Percentiles rank a stretch among this genome's conserved stretches.
Conservation (phyloP, 31 red algal genomes). For the Asparagopsis taxiformis region DNA sequence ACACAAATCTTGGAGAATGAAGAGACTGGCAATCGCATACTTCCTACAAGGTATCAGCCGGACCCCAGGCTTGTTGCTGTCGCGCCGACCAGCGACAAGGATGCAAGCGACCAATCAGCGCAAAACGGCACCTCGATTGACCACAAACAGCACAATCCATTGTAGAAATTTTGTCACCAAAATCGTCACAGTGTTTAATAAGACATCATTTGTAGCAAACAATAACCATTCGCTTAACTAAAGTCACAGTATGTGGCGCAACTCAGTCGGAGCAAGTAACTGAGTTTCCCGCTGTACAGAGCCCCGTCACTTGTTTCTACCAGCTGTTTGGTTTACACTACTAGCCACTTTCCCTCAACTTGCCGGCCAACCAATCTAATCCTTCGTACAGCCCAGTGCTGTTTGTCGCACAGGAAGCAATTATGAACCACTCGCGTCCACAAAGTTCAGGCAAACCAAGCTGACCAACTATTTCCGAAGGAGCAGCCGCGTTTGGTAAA, state of each 20-base stretch:
- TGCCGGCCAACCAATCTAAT: conserved; percentile 33
- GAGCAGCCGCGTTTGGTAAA: conserved; percentile 52
- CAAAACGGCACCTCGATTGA: neutral
- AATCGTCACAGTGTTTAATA: neutral
- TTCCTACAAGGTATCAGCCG: neutral
- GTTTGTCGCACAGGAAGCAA: conserved; percentile 69
- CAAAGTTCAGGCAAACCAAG: conserved; percentile 46
- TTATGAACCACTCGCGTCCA: conserved; percentile 61
- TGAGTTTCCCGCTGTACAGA: too few relatives aligned
- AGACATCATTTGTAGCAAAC: neutral
- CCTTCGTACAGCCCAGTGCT: conserved; percentile 70
- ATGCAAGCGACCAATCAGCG: neutral
- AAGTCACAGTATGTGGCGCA: too few relatives aligned
- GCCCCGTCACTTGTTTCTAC: too few relatives aligned
- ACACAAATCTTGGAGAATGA: conserved; percentile 11
- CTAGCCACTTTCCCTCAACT: too few relatives aligned
- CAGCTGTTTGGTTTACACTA: too few relatives aligned
- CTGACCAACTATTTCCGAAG: conserved; percentile 38
- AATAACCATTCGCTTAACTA: conserved; percentile 1
- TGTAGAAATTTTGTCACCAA: neutral
- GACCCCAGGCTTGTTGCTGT: neutral
- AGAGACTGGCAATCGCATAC: neutral
- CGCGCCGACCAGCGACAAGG: neutral
- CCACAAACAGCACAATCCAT: neutral
- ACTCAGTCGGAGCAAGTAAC: too few relatives aligned